Conservation (phyloP, 108 stramenopile species). For the Epithemia pelagica region DNA sequence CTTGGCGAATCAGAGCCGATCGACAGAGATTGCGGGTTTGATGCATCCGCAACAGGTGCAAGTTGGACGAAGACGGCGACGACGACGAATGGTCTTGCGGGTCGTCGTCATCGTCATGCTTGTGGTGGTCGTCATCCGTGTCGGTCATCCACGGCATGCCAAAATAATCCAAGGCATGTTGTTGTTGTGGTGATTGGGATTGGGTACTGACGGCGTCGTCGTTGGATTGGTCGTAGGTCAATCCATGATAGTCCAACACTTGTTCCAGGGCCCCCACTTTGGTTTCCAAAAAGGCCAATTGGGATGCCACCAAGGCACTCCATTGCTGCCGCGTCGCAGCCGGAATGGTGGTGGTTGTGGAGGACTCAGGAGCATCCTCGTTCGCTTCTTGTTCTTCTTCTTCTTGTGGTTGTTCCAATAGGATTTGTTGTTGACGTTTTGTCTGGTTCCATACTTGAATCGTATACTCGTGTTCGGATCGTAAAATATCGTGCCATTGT, state of each 20-base stretch:
- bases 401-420: slow-evolving; percentile 7
- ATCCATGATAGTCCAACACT: slow-evolving; percentile 31
- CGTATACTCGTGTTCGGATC: slow-evolving; percentile 8
- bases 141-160: slow-evolving; percentile 6
- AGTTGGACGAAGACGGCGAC: neutral
- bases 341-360: slow-evolving; percentile 16
- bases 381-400: slow-evolving; percentile 17
- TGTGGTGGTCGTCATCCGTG: slow-evolving; percentile 28
- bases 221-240: neutral
- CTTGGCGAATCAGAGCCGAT: slow-evolving; percentile 39
- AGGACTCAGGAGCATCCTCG: slow-evolving; percentile 5
- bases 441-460: neutral
- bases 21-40: slow-evolving; percentile 65
- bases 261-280: slow-evolving; percentile 51
- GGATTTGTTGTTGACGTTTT: neutral
- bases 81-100: slow-evolving; percentile 18
- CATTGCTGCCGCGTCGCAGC: neutral
- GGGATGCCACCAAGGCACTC: neutral
- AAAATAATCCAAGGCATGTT: neutral
- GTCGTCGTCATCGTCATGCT: slow-evolving; percentile 15
- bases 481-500: slow-evolving; percentile 16
- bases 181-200: no score
- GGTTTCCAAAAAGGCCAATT: slow-evolving; percentile 35
- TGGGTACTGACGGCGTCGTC: neutral
- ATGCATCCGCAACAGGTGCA: slow-evolving; percentile 50